Evolutionary conservation across 1,284 basidiomycete genomes (phyloP), one percentile per base, ranked within the genome.

Genomic region (Tilletia horrida): DNA sequence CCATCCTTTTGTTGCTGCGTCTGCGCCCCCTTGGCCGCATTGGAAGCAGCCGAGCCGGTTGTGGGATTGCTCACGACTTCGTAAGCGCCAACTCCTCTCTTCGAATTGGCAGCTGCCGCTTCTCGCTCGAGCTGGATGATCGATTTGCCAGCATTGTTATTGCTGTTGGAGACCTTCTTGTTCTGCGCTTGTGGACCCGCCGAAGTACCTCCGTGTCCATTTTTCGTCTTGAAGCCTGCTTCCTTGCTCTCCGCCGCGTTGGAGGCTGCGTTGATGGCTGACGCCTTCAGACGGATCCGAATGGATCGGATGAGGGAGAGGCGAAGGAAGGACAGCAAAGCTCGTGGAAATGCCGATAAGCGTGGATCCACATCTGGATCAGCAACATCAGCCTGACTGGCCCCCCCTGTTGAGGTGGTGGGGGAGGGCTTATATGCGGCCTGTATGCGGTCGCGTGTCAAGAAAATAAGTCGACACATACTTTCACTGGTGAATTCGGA

Each of bases 241-340:
- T 4, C 35, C 35, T 4, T 11, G 35, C 35, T 40, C 35, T 4
- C 6, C 4, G 35, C 35, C 11, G 55, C 3, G 14, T 25, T 29
- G 8, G 55, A 59, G 13, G 11, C 9, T 25, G 55, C 9, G 55
- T 31, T 21, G 55, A 9, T 11, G 55, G 27, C 29, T 18, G 16
- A 3, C 3, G 45, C 21, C 16, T 18, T 25, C 4, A 59, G 55
- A 2, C 55, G 55, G 6, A 59, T 25, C 6, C 55, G 55, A 16
- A 59, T 59, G 55, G 55, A 59, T 4, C 55, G 55, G 27, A 59
- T 25, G 14, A 59, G 16, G 29, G 55, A 59, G 29, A 59, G 55
- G 16, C 55, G 55, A n/a, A 59, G 29, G 55, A 31, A 59, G 16
- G 55, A 25, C 29, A 59, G 2, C 14, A 59, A n/a, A 27, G 27